phyloP scores from a whole-genome alignment of 2,329 filamentous ascomycete genomes.

The Didymella keratinophila region DNA sequence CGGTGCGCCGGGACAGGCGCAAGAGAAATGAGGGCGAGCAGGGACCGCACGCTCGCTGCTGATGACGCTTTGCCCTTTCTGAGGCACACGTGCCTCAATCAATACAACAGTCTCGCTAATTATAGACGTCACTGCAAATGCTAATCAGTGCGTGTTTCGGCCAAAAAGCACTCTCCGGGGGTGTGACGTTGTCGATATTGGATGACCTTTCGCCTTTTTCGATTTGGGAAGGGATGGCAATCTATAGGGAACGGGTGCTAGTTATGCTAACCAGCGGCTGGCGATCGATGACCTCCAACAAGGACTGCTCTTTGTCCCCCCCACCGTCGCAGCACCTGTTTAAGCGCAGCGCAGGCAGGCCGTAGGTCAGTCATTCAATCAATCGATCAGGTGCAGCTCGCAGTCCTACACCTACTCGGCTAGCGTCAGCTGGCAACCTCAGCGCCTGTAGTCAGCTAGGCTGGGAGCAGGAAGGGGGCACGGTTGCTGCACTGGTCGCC shows the following conservation, averaged over 20 bases:
- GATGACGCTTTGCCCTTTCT: conserved; percentile 38
- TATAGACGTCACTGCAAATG: conserved; percentile 35
- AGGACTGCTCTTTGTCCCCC: conserved; percentile 22
- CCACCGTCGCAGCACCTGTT: conserved; percentile 28
- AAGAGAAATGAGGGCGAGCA: conserved; percentile 32
- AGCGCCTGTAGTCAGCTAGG: conserved; percentile 41
- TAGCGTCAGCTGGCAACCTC: conserved; percentile 35
- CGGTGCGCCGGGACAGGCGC: conserved; percentile 35
- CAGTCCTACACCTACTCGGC: conserved; percentile 35
- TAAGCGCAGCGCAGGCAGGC: conserved; percentile 28
- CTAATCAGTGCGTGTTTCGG: conserved; percentile 30
- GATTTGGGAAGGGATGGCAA: conserved; percentile 24
- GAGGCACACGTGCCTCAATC: conserved; percentile 46
- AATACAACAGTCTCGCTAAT: conserved; percentile 44
- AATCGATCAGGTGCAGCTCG: conserved; percentile 46
- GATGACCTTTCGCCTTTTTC: conserved; percentile 20
- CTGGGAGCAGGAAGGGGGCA: conserved; percentile 31
- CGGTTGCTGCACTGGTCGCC: conserved; percentile 42
- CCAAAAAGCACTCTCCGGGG: conserved; percentile 36
- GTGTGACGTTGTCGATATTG: conserved; percentile 14
- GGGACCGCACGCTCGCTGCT: conserved; percentile 30
- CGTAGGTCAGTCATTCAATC: conserved; percentile 23
- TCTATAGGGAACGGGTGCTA: conserved; percentile 33
- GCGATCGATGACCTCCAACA: conserved; percentile 24
- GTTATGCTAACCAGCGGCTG: conserved; percentile 5